Base-by-base conservation (phyloP, 768 basidiomycete species). In the Termitomyces sp. region DNA sequence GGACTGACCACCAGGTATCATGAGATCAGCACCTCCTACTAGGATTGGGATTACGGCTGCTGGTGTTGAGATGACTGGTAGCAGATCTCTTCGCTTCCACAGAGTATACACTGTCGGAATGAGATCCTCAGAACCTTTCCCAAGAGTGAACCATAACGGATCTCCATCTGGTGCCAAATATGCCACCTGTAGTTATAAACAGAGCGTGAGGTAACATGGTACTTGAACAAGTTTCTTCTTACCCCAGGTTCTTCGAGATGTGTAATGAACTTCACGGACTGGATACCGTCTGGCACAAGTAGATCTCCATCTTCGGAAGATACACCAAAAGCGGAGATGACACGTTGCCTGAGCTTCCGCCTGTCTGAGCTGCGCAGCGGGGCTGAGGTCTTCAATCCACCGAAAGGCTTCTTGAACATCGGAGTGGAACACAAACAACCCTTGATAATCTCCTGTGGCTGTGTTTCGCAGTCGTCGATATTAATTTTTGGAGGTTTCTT, bases 21-120 rank as follows among this genome's bases (percentile, higher is more conserved):
- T 93, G 8, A 94, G 79, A 73, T 94, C 91, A 0, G 92, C 90
- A n/a, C 92, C 92, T 10, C 82, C 83, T 3, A 83, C 73, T 13
- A 94, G 78, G 26, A 86, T 76, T 1, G 86, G 86, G 38, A 92
- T 81, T 30, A 92, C 91, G 12, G 82, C 72, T 2, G 81, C 68
- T 2, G 90, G 88, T 0, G 91, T 92, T 2, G 84, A 81, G n/a
- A 94, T 62, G 58, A 79, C 79, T 0, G 90, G 88, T 9, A 94
- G 75, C 1, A 94, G 72, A 40, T 81, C 77, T 10, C 81, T 80
- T 43, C 80, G 80, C 67, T 88, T 91, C 88, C 90, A 90, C 24
- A 94, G 70, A 0, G 91, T 89, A 66, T 92, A 92, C 18, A 91
- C 81, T 40, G 88, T 87, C n/a, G 91, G 91, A 45, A 91, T 81